A percentile compares a stretch with the other conserved stretches of the same genome.
phyloP scores from a whole-genome alignment of 1,139 yeast species.

The Arxiozyma heterogenica region DNA sequence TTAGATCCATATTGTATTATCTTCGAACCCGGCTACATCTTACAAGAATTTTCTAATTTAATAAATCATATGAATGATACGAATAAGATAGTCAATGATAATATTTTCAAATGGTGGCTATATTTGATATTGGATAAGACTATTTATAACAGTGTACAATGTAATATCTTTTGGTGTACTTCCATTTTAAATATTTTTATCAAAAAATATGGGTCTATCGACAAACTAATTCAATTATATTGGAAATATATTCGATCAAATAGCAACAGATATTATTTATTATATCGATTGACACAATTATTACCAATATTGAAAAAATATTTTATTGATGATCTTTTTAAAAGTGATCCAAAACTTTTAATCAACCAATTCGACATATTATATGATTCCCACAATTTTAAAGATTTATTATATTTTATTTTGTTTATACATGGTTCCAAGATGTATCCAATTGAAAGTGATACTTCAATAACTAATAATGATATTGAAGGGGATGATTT shows the following conservation, averaged over 20 bases:
- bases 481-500: not conserved
- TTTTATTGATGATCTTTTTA: conserved; percentile 12
- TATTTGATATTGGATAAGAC: conserved; percentile 24
- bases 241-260: not conserved
- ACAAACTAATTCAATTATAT: not conserved
- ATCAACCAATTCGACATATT: conserved; percentile 17
- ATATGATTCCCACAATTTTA: conserved; percentile 15
- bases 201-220: not conserved
- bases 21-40: conserved; percentile 18
- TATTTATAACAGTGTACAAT: conserved; percentile 18
- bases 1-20: conserved; percentile 18
- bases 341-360: conserved; percentile 3
- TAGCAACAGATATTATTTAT: conserved; percentile 17
- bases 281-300: conserved; percentile 18
- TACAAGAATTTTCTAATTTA: conserved; percentile 3
- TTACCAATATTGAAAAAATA: conserved; percentile 18
- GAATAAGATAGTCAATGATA: not conserved
- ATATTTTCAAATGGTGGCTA: conserved; percentile 9
- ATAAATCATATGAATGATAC: not conserved
- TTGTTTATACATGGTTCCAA: conserved; percentile 20
- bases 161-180: conserved; percentile 14
- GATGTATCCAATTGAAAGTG: conserved; percentile 15
- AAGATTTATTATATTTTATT: conserved; percentile 20
- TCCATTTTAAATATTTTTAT: not conserved
- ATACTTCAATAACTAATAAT: not conserved